These are phyloP conservation scores for Leccinum ochraceum DNA, from an alignment of 768 basidiomycete species.

Conservation along the genomic window DNA sequence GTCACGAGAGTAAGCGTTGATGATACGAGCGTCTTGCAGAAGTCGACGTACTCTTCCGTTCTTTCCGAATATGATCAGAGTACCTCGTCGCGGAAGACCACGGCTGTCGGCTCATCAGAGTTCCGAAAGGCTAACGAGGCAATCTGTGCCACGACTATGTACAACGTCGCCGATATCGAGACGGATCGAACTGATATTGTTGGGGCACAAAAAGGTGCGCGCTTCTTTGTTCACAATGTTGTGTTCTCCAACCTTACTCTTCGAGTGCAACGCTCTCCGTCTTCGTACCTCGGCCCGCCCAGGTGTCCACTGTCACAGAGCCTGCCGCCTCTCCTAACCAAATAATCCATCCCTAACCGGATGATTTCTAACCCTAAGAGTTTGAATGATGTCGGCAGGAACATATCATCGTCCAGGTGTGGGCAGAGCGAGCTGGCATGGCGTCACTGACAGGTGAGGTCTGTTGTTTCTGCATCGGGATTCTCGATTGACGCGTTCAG, in stretches of 20 bases:
- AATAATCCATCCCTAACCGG: slow-evolving; percentile 48
- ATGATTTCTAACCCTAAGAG: slow-evolving; percentile 67
- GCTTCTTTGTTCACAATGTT: not conserved
- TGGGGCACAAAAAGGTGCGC: slow-evolving; percentile 9
- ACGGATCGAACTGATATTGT: too few species aligned
- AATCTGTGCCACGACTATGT: too few species aligned
- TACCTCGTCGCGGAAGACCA: too few species aligned
- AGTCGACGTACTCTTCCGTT: too few species aligned
- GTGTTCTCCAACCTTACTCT: slow-evolving; percentile 5
- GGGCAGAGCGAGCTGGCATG: slow-evolving; percentile 24
- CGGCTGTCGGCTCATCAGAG: too few species aligned
- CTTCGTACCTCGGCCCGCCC: slow-evolving; percentile 45
- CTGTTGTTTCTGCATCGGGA: slow-evolving; percentile 5
- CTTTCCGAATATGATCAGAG: too few species aligned
- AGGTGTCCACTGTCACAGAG: slow-evolving; percentile 39
- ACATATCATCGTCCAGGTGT: slow-evolving; percentile 26
- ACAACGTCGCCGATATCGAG: too few species aligned
- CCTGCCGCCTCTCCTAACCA: slow-evolving; percentile 45
- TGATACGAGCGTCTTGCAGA: too few species aligned
- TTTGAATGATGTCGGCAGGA: slow-evolving; percentile 34
- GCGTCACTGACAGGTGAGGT: slow-evolving; percentile 20
- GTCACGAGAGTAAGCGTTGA: too few species aligned
- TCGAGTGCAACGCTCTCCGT: slow-evolving; percentile 17
- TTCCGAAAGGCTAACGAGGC: too few species aligned
- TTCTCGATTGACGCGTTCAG: slow-evolving; percentile 12